A percentile compares a stretch with the other conserved stretches of the same genome.
These are phyloP conservation scores for Gossypium davidsonii DNA, from an alignment of 441 rosid species.

Conservation along the genomic window DNA sequence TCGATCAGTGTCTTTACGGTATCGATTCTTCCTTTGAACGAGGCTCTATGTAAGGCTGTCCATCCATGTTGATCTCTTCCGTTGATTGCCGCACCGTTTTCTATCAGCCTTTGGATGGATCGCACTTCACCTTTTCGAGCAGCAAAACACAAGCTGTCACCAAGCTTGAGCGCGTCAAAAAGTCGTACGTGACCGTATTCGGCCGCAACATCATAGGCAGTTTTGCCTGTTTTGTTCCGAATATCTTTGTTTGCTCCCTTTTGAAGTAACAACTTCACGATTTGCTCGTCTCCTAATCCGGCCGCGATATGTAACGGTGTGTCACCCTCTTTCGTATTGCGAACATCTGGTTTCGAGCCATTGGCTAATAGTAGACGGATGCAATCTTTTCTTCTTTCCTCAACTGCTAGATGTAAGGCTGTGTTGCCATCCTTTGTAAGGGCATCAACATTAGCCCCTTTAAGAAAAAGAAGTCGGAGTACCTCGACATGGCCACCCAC, in stretches of 20 bases:
- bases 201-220: conserved; percentile 47
- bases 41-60: conserved; percentile 60
- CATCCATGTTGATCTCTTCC: conserved; percentile 61
- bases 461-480: conserved; percentile 39
- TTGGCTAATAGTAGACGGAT: conserved; percentile 35
- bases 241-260: conserved; percentile 52
- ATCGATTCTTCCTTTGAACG: conserved; percentile 46
- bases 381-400: conserved; percentile 41
- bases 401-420: conserved; percentile 48
- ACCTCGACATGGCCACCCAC: conserved; percentile 41
- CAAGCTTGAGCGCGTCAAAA: conserved; percentile 42
- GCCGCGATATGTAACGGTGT: conserved; percentile 51
- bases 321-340: conserved; percentile 34
- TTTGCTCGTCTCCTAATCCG: conserved; percentile 38
- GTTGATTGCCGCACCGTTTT: conserved; percentile 43
- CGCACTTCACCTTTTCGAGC: conserved; percentile 48
- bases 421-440: conserved; percentile 47
- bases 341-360: conserved; percentile 33
- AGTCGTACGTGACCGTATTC: conserved; percentile 44
- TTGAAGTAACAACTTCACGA: conserved; percentile 41
- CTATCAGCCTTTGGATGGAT: conserved; percentile 28
- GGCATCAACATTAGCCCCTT: conserved; percentile 41
- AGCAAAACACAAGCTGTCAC: conserved; percentile 41
- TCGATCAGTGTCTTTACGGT: conserved; percentile 37
- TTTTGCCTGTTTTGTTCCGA: conserved; percentile 38